Conservation (phyloP, 108 stramenopile species). For the Cyclotella baltica region DNA sequence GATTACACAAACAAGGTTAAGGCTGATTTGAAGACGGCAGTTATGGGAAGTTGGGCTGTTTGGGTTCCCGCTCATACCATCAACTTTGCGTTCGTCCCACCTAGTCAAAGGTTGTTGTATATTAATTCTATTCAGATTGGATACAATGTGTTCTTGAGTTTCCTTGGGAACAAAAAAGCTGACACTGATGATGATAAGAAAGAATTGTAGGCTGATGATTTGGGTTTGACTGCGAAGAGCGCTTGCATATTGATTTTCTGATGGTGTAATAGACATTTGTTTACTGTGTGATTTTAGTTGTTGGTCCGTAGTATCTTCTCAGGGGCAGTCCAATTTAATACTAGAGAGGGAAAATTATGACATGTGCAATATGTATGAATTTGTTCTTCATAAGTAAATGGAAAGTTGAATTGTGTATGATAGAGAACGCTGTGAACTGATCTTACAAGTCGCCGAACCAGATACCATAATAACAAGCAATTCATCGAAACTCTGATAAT, state of each 20-base stretch:
- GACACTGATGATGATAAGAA: constrained; percentile 62
- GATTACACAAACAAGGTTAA: constrained; percentile 90
- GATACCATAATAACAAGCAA: too few species aligned
- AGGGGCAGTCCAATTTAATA: too few species aligned
- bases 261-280: too few species aligned
- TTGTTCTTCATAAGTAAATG: too few species aligned
- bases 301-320: too few species aligned
- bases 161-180: constrained; percentile 91
- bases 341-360: too few species aligned
- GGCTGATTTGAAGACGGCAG: constrained; percentile 92
- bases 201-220: constrained; percentile 39
- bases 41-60: constrained; percentile 87
- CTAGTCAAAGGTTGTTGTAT: constrained; percentile 92
- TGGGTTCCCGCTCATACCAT: constrained; percentile 88
- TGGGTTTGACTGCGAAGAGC: not conserved
- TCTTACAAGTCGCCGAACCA: too few species aligned
- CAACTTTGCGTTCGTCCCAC: constrained; percentile 95
- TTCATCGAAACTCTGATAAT: too few species aligned
- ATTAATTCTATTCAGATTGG: constrained; percentile 96
- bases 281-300: too few species aligned
- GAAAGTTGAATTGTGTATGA: too few species aligned
- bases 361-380: too few species aligned
- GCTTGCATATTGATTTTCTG: not conserved
- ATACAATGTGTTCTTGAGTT: constrained; percentile 94
- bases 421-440: too few species aligned